Conservation (phyloP, 2,329 filamentous ascomycete species). For the Boeremia lycopersici region DNA sequence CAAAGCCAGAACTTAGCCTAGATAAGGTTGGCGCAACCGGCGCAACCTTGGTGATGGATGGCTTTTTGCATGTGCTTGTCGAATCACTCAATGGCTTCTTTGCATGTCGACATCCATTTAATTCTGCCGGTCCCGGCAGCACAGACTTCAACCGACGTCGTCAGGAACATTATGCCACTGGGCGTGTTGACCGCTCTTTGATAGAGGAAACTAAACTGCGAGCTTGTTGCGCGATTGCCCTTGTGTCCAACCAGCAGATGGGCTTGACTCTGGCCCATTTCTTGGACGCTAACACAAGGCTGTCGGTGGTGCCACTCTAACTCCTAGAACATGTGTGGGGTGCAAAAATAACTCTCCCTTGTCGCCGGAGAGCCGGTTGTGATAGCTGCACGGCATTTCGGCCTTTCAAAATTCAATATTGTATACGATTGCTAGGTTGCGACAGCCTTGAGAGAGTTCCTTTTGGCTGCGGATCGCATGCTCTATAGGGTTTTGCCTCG, state of each 20-base stretch:
- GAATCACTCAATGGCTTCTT: conserved; percentile 11
- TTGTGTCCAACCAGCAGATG: conserved; percentile 8
- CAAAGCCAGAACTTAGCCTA: conserved; percentile 4
- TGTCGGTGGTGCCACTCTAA: not conserved
- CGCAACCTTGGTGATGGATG: conserved; percentile 3
- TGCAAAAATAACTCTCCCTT: conserved; percentile 14
- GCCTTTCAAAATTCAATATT: not conserved
- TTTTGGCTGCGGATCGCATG: conserved; percentile 18
- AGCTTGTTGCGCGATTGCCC: conserved; percentile 1
- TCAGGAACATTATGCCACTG: conserved; percentile 8
- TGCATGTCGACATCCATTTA: conserved; percentile 15
- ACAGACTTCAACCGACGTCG: conserved; percentile 4
- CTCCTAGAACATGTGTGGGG: conserved; percentile 5
- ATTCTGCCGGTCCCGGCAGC: conserved; percentile 9
- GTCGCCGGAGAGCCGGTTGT: conserved; percentile 1
- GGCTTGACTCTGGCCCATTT: not conserved
- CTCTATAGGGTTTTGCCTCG: conserved; percentile 21
- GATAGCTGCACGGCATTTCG: not conserved
- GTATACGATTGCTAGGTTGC: not conserved
- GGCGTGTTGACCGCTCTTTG: conserved; percentile 17
- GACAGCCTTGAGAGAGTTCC: conserved; percentile 8
- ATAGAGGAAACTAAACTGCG: not conserved
- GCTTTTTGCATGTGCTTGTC: conserved; percentile 9
- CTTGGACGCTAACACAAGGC: conserved; percentile 11
- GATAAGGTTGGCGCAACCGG: conserved; percentile 13